Conservation (phyloP, 257 asterid genomes). For the Gardenia jasminoides region DNA sequence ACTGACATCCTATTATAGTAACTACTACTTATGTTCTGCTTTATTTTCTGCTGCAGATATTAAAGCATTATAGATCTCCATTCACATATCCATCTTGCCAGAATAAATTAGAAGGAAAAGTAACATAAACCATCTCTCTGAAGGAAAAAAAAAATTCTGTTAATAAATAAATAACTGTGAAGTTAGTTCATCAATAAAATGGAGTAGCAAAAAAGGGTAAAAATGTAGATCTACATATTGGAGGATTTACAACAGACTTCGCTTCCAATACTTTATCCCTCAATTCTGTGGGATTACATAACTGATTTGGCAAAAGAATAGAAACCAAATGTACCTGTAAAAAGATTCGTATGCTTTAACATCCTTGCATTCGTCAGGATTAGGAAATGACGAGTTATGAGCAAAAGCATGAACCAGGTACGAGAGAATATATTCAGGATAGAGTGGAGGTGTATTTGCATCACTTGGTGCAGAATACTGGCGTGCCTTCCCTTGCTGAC, state of each 20-base stretch:
- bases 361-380: slow-evolving; percentile 78
- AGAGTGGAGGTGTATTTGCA: slow-evolving; percentile 45
- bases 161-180: not conserved
- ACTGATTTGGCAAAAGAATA: slow-evolving; percentile 16
- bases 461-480: slow-evolving; percentile 66
- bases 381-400: slow-evolving; percentile 79
- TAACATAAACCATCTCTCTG: not conserved
- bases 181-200: not conserved
- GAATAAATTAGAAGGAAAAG: not conserved
- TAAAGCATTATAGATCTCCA: not conserved
- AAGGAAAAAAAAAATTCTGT: not conserved
- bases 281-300: slow-evolving; percentile 16
- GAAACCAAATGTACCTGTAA: slow-evolving; percentile 75
- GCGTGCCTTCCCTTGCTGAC: slow-evolving; percentile 76
- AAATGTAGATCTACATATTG: not conserved
- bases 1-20: not conserved
- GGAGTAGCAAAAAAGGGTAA: not conserved
- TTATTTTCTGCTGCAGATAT: not conserved
- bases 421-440: slow-evolving; percentile 83
- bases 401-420: slow-evolving; percentile 93
- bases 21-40: not conserved
- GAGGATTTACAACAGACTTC: slow-evolving; percentile 3
- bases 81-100: not conserved
- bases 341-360: slow-evolving; percentile 65
- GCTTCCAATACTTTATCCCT: not conserved